Percentiles rank a stretch among this genome's conserved stretches.
These are phyloP conservation scores for Forsythia suspensa DNA, from an alignment of 257 asterid genomes.

Conservation along the genomic window DNA sequence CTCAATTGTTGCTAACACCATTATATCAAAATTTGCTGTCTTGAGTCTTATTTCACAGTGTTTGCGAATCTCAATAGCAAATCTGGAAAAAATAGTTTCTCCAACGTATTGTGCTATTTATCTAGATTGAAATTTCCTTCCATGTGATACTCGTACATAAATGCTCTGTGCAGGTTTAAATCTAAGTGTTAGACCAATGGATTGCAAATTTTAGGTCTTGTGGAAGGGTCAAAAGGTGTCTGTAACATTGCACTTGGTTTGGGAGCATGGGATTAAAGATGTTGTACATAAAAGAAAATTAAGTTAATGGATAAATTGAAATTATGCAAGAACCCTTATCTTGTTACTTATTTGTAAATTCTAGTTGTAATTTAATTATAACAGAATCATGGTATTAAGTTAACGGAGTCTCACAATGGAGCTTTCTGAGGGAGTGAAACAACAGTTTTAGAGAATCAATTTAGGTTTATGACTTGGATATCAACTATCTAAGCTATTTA, in stretches of 20 bases:
- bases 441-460: background rate
- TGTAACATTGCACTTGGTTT: background rate
- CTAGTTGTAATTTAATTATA: background rate
- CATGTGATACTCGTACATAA: background rate
- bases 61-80: background rate
- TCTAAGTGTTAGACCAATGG: background rate
- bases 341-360: background rate
- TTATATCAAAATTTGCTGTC: background rate
- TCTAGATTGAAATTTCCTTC: background rate
- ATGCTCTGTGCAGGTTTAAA: constrained; percentile 2
- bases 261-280: background rate
- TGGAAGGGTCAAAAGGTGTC: background rate
- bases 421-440: background rate
- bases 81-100: background rate
- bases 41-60: background rate
- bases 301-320: background rate
- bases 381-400: background rate
- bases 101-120: background rate
- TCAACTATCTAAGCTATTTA: background rate
- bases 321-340: background rate
- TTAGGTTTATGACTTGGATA: background rate
- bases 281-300: background rate
- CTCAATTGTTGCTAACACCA: background rate
- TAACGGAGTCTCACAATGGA: background rate
- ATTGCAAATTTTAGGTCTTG: background rate